A percentile compares a stretch with the other conserved stretches of the same genome.
phyloP scores from a whole-genome alignment of 495 filamentous ascomycete genomes.

The Penicillium argentinense region DNA sequence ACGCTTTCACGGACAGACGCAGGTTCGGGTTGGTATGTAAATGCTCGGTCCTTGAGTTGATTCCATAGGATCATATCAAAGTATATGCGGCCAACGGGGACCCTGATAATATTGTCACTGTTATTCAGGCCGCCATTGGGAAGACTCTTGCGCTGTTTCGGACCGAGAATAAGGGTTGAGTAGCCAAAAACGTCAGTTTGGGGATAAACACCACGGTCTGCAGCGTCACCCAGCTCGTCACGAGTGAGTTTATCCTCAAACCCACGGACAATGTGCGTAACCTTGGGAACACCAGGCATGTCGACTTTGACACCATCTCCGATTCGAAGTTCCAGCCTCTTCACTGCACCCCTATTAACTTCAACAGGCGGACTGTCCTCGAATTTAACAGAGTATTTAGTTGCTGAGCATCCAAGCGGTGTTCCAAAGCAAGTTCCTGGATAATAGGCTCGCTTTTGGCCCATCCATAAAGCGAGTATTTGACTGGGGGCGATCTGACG shows the following conservation, averaged over 20 bases:
- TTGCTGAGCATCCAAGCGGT: constrained; percentile 35
- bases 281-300: constrained; percentile 42
- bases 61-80: constrained; percentile 52
- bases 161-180: constrained; percentile 38
- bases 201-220: constrained; percentile 28
- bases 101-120: constrained; percentile 37
- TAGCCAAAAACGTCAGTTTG: constrained; percentile 50
- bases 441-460: constrained; percentile 48
- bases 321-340: constrained; percentile 46
- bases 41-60: constrained; percentile 45
- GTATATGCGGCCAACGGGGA: constrained; percentile 49
- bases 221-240: constrained; percentile 31
- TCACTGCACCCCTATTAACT: constrained; percentile 41
- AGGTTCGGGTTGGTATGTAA: constrained; percentile 26
- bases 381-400: constrained; percentile 47
- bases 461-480: constrained; percentile 53
- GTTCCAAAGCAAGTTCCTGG: constrained; percentile 51
- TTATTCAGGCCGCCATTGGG: constrained; percentile 29
- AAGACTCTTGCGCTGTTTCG: constrained; percentile 50
- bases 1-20: constrained; percentile 18
- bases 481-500: constrained; percentile 41
- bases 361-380: constrained; percentile 46
- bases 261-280: constrained; percentile 47
- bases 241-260: constrained; percentile 39
- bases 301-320: constrained; percentile 56